Evolutionary conservation across 495 filamentous ascomycete genomes (phyloP).

Genomic region (Xylona heveae): DNA sequence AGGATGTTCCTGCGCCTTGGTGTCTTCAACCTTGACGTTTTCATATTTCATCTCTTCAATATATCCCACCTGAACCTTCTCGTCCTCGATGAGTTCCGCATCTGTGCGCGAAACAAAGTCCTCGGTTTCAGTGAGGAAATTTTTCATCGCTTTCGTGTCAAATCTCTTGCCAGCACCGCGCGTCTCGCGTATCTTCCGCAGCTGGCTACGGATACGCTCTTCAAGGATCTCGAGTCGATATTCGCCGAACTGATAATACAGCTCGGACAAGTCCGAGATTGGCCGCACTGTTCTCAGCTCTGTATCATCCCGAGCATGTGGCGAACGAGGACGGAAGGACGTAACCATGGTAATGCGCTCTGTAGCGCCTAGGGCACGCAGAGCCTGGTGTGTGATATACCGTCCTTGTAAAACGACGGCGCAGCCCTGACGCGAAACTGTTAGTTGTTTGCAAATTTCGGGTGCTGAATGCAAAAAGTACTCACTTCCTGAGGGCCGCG

Average conservation of each 20-base stretch:
- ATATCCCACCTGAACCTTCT: constrained; percentile 2
- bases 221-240: constrained; percentile 53
- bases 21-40: neutral
- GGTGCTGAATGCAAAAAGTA: neutral
- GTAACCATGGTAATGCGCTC: constrained; percentile 58
- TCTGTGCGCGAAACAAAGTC: constrained; percentile 1
- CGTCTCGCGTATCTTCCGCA: constrained; percentile 11
- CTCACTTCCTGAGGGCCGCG: constrained; percentile 43
- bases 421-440: constrained; percentile 26
- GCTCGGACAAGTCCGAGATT: constrained; percentile 40
- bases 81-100: constrained; percentile 3
- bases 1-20: neutral
- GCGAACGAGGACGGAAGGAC: constrained; percentile 40
- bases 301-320: constrained; percentile 40
- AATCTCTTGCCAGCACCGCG: constrained; percentile 14
- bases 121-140: constrained; percentile 14
- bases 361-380: constrained; percentile 36
- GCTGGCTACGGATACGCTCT: constrained; percentile 19
- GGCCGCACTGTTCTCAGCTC: constrained; percentile 43
- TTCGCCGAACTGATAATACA: constrained; percentile 49
- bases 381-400: constrained; percentile 51
- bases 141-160: constrained; percentile 18
- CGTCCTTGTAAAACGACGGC: constrained; percentile 48
- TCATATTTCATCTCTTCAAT: neutral
- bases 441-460: neutral